Percentiles rank a stretch among this genome's conserved stretches.
Evolutionary conservation across 257 asterid genomes (phyloP).

Genomic region (Apocynum venetum): DNA sequence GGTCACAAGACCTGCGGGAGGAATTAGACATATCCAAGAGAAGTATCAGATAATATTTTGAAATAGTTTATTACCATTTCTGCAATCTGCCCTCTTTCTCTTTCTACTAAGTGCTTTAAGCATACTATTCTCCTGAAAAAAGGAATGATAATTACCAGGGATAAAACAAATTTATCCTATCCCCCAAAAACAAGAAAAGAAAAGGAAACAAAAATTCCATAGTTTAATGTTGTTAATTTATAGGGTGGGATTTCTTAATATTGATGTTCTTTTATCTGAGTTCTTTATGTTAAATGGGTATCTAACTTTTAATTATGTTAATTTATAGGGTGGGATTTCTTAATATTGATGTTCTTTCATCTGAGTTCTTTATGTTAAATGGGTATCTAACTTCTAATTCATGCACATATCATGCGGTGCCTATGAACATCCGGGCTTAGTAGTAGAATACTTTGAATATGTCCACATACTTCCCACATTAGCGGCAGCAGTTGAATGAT

Average conservation of each 20-base stretch:
- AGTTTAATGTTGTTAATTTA: not conserved
- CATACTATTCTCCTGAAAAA: not conserved
- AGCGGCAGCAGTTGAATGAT: not conserved
- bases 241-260: too few species aligned
- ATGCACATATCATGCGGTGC: not conserved
- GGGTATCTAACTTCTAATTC: not conserved
- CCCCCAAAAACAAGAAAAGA: not conserved
- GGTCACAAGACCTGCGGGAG: not conserved
- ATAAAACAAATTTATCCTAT: not conserved
- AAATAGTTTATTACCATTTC: not conserved
- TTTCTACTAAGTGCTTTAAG: not conserved
- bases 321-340: too few species aligned
- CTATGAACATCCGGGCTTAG: not conserved
- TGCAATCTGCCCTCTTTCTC: not conserved
- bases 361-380: not conserved
- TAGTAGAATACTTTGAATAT: not conserved
- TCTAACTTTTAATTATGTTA: not conserved
- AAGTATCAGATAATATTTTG: not conserved
- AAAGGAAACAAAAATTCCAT: too few species aligned
- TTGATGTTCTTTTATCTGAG: not conserved
- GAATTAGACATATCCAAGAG: not conserved
- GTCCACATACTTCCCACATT: not conserved
- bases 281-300: not conserved
- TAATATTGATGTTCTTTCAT: not conserved
- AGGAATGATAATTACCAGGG: not conserved